phyloP scores from a whole-genome alignment of 225 moss, liverwort and hornwort genomes.

The Neckera pumila region DNA sequence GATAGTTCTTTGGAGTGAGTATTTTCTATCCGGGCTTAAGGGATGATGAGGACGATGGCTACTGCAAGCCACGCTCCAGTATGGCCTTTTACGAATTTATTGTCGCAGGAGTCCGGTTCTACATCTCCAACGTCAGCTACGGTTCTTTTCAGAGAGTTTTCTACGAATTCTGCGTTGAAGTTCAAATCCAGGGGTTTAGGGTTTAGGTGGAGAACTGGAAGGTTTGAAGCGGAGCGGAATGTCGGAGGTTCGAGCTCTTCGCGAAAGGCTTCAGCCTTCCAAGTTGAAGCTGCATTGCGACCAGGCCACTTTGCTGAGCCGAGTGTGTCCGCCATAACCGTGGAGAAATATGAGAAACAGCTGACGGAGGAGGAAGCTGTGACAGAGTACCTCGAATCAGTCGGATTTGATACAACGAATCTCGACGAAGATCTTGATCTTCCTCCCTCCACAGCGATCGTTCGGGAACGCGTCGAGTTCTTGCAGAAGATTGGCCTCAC shows the following conservation, averaged over 20 bases:
- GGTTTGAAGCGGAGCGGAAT: neutral
- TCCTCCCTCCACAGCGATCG: slow-evolving; percentile 50
- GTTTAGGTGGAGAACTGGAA: slow-evolving; percentile 3
- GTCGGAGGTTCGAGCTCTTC: neutral
- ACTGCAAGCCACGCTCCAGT: neutral
- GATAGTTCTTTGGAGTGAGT: neutral
- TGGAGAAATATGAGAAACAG: slow-evolving; percentile 55
- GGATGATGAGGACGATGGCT: slow-evolving; percentile 6
- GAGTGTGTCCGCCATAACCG: slow-evolving; percentile 22
- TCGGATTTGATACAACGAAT: slow-evolving; percentile 37
- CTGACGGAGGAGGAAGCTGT: slow-evolving; percentile 59
- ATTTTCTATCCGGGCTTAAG: neutral
- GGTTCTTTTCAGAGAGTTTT: neutral
- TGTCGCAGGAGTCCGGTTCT: neutral
- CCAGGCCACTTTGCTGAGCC: slow-evolving; percentile 51
- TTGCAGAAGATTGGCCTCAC: slow-evolving; percentile 58
- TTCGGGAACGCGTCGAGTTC: slow-evolving; percentile 62
- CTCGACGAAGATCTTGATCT: slow-evolving; percentile 54
- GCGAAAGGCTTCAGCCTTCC: neutral
- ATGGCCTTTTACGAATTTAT: neutral
- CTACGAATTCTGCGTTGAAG: neutral
- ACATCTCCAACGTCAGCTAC: neutral
- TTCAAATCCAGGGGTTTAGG: slow-evolving; percentile 17
- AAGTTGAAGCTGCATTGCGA: slow-evolving; percentile 2
- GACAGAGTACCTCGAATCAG: slow-evolving; percentile 39